Evolutionary conservation across 2,329 filamentous ascomycete species (phyloP).

Genomic region (Pseudophaeomoniella oleicola): DNA sequence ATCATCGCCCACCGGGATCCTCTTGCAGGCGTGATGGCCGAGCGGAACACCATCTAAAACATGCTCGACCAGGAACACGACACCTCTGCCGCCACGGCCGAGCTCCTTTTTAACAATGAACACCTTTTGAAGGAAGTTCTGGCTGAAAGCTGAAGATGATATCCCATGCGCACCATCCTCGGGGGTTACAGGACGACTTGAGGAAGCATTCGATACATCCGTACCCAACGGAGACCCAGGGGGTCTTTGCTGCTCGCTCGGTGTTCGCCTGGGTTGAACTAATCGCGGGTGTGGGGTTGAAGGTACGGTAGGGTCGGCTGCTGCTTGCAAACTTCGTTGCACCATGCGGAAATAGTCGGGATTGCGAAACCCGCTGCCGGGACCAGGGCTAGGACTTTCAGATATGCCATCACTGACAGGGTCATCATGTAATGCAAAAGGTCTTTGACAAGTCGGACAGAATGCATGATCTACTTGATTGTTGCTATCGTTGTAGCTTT

Average conservation of each 20-base stretch:
- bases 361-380: conserved; percentile 55
- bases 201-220: conserved; percentile 30
- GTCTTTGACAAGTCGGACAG: conserved; percentile 84
- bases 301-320: conserved; percentile 33
- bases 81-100: conserved; percentile 82
- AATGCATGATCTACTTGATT: conserved; percentile 43
- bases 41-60: conserved; percentile 77
- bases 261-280: conserved; percentile 30
- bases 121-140: conserved; percentile 82
- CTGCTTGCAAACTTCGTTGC: conserved; percentile 38
- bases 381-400: conserved; percentile 15
- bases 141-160: conserved; percentile 73
- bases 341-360: conserved; percentile 95
- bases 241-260: conserved; percentile 5
- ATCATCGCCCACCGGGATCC: conserved; percentile 88
- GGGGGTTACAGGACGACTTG: no score
- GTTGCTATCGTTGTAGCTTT: conserved; percentile 38
- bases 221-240: conserved; percentile 27
- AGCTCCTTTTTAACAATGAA: conserved; percentile 81
- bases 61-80: conserved; percentile 87
- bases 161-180: conserved; percentile 47
- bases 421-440: conserved; percentile 35
- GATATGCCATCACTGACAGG: conserved; percentile 22
- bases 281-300: conserved; percentile 35
- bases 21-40: conserved; percentile 89